phyloP scores from a whole-genome alignment of 768 basidiomycete genomes.

The Mycena pura region DNA sequence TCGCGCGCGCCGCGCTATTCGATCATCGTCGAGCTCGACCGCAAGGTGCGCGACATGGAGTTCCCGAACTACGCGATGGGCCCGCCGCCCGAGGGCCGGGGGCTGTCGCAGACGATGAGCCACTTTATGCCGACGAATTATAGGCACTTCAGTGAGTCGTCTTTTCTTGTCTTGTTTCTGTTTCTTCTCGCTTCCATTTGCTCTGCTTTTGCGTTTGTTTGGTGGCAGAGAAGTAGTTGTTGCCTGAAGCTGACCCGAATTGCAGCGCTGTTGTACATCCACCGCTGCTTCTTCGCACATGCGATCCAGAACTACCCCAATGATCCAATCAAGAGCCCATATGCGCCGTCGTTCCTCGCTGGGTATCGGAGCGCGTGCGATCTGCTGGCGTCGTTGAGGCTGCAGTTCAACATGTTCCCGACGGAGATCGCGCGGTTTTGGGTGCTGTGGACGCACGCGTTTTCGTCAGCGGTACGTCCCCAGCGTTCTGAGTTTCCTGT shows the following conservation, averaged over 20 bases:
- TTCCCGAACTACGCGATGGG: slow-evolving; percentile 67
- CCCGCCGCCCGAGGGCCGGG: slow-evolving; percentile 52
- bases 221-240: neutral
- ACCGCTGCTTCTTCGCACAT: slow-evolving; percentile 79
- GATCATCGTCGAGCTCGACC: slow-evolving; percentile 67
- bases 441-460: slow-evolving; percentile 77
- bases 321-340: slow-evolving; percentile 73
- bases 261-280: slow-evolving; percentile 73
- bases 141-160: slow-evolving; percentile 64
- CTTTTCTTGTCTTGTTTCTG: neutral
- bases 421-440: slow-evolving; percentile 69
- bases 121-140: slow-evolving; percentile 81
- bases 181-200: neutral
- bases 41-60: slow-evolving; percentile 73
- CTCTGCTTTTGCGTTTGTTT: neutral
- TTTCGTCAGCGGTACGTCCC: slow-evolving; percentile 63
- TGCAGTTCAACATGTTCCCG: slow-evolving; percentile 59
- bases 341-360: slow-evolving; percentile 70
- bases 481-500: neutral
- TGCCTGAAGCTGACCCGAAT: neutral
- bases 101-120: slow-evolving; percentile 69
- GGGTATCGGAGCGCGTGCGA: slow-evolving; percentile 73
- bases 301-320: slow-evolving; percentile 67
- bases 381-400: slow-evolving; percentile 54
- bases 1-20: slow-evolving; percentile 69